Percentiles rank a stretch among this genome's conserved stretches.
These are phyloP conservation scores for Acer saccharum DNA, from an alignment of 345 rosid genomes.

Conservation along the genomic window DNA sequence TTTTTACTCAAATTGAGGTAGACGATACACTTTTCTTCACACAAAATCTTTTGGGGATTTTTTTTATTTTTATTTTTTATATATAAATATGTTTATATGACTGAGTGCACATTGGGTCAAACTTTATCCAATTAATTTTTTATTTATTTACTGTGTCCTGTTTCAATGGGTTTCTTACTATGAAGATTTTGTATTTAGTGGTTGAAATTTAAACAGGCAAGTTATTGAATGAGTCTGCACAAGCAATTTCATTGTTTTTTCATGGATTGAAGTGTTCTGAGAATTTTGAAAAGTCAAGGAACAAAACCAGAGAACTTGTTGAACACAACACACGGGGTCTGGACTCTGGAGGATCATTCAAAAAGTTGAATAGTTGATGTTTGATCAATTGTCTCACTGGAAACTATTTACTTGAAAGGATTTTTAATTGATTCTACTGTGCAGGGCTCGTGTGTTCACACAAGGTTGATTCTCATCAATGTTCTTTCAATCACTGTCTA, in stretches of 20 bases:
- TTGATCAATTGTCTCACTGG: not conserved
- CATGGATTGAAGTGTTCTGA: not conserved
- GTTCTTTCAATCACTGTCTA: no score
- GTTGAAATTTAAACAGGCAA: not conserved
- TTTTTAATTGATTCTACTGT: not conserved
- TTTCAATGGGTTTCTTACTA: no score
- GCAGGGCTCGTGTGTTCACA: no score
- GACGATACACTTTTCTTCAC: not conserved
- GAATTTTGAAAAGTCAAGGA: not conserved
- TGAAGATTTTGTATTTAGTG: no score
- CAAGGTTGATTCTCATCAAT: no score
- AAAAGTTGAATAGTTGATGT: not conserved
- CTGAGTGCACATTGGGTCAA: not conserved
- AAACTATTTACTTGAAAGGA: not conserved
- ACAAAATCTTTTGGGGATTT: not conserved
- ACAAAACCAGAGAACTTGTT: not conserved
- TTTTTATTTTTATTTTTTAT: not conserved
- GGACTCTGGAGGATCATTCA: not conserved
- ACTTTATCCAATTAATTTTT: not conserved
- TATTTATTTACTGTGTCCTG: no score
- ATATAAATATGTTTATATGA: no score
- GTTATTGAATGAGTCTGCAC: not conserved
- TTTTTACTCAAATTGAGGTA: constrained; percentile 76
- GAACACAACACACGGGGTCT: not conserved
- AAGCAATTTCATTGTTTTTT: no score